phyloP scores from a whole-genome alignment of 495 filamentous ascomycete species.

The Lophiotrema nucula region DNA sequence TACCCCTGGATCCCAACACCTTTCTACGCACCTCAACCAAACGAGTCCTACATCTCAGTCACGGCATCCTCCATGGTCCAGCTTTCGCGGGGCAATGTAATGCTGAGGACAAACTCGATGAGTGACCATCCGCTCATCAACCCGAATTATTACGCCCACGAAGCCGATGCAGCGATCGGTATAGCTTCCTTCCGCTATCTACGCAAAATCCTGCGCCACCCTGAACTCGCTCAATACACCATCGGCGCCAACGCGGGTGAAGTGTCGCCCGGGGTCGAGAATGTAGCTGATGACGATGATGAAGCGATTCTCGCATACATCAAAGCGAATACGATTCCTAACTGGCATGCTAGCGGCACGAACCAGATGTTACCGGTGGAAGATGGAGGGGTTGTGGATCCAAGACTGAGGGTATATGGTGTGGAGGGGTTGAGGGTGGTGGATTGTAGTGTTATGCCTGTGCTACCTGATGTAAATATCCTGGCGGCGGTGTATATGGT shows the following conservation, averaged over 20 bases:
- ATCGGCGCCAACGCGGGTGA: background rate
- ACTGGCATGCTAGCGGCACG: slow-evolving; percentile 16
- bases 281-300: slow-evolving; percentile 2
- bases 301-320: slow-evolving; percentile 6
- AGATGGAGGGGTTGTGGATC: slow-evolving; percentile 15
- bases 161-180: background rate
- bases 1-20: background rate
- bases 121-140: background rate
- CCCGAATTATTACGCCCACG: background rate
- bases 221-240: background rate
- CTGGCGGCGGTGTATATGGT: slow-evolving; percentile 1
- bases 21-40: background rate
- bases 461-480: background rate
- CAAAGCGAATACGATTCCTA: slow-evolving; percentile 5
- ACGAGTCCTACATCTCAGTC: slow-evolving; percentile 9
- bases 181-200: background rate
- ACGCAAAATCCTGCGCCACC: background rate
- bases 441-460: background rate
- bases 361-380: slow-evolving; percentile 1
- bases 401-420: slow-evolving; percentile 6
- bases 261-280: background rate
- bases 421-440: background rate
- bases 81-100: background rate
- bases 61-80: background rate
- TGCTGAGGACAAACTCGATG: background rate